Conservation (phyloP, 1,284 basidiomycete species). For the Ceratobasidium sp. region DNA sequence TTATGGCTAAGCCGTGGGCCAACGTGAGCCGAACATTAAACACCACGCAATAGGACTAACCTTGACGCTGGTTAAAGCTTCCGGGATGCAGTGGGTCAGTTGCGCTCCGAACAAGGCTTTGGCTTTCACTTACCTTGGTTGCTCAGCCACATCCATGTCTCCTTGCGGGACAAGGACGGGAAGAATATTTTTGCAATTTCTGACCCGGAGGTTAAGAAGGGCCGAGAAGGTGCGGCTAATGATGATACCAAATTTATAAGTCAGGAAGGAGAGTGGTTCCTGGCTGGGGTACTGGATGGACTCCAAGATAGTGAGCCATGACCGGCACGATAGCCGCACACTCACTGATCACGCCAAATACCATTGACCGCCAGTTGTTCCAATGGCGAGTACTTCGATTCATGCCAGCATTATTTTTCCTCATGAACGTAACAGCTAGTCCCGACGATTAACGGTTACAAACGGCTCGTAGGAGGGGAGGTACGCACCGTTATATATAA, state of each 20-base stretch:
- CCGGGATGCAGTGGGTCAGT: slow-evolving; percentile 88
- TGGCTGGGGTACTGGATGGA: slow-evolving; percentile 90
- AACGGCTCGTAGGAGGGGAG: slow-evolving; percentile 93
- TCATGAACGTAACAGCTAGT: slow-evolving; percentile 65
- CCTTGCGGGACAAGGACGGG: slow-evolving; percentile 75
- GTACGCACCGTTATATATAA: slow-evolving; percentile 52
- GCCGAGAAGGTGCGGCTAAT: slow-evolving; percentile 74
- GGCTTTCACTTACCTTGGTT: background rate
- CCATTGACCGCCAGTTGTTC: slow-evolving; percentile 63
- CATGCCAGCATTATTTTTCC: slow-evolving; percentile 53
- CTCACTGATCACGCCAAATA: background rate
- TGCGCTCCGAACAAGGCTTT: background rate
- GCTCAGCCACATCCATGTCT: slow-evolving; percentile 89
- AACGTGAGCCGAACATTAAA: slow-evolving; percentile 66
- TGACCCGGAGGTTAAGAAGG: slow-evolving; percentile 68
- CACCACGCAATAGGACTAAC: background rate
- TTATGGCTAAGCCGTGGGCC: slow-evolving; percentile 98
- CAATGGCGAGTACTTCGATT: slow-evolving; percentile 59
- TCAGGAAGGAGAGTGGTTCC: slow-evolving; percentile 87
- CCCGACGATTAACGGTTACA: slow-evolving; percentile 97
- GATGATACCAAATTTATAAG: slow-evolving; percentile 88
- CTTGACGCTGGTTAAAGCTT: slow-evolving; percentile 62
- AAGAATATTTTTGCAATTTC: slow-evolving; percentile 82
- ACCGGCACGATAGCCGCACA: background rate
- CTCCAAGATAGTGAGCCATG: slow-evolving; percentile 78